phyloP scores from a whole-genome alignment of 805 yeast genomes.

The Spathaspora hagerdaliae region DNA sequence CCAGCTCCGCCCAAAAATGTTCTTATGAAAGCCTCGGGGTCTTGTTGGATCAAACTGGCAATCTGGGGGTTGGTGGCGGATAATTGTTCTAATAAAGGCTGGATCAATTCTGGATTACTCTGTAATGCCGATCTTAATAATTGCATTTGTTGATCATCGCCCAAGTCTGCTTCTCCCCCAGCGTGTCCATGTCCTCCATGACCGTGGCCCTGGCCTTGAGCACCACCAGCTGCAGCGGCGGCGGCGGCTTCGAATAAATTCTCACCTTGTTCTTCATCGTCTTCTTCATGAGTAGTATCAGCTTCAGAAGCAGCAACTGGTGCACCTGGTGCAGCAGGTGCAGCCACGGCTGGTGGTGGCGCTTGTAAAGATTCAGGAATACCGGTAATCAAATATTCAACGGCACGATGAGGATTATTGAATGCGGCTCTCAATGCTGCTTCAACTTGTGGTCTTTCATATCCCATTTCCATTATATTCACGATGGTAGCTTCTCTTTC shows the following conservation, averaged over 20 bases:
- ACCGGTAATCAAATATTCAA: slow-evolving; percentile 88
- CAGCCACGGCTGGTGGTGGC: slow-evolving; percentile 19
- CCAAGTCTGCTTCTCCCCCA: slow-evolving; percentile 35
- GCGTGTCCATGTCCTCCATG: slow-evolving; percentile 19
- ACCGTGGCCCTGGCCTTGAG: slow-evolving; percentile 22
- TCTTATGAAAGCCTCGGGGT: slow-evolving; percentile 87
- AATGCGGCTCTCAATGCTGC: slow-evolving; percentile 91
- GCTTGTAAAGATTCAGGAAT: slow-evolving; percentile 63
- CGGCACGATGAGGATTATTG: slow-evolving; percentile 97
- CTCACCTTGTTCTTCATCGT: slow-evolving; percentile 29
- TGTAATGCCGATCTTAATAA: slow-evolving; percentile 72
- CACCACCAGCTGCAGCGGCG: slow-evolving; percentile 25
- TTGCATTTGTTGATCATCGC: slow-evolving; percentile 45
- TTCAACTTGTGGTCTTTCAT: slow-evolving; percentile 81
- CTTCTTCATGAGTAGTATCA: slow-evolving; percentile 14
- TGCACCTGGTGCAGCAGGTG: slow-evolving; percentile 15
- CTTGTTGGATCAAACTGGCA: slow-evolving; percentile 71
- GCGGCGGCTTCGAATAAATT: slow-evolving; percentile 55
- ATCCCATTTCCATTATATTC: slow-evolving; percentile 95
- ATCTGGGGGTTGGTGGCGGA: slow-evolving; percentile 81
- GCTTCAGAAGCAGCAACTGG: slow-evolving; percentile 17
- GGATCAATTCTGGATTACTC: slow-evolving; percentile 84
- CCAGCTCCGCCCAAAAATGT: slow-evolving; percentile 62
- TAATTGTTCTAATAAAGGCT: slow-evolving; percentile 76
- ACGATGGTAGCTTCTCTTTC: slow-evolving; percentile 74